Evolutionary conservation across 805 yeast genomes (phyloP).

Genomic region (Lachancea thermotolerans): DNA sequence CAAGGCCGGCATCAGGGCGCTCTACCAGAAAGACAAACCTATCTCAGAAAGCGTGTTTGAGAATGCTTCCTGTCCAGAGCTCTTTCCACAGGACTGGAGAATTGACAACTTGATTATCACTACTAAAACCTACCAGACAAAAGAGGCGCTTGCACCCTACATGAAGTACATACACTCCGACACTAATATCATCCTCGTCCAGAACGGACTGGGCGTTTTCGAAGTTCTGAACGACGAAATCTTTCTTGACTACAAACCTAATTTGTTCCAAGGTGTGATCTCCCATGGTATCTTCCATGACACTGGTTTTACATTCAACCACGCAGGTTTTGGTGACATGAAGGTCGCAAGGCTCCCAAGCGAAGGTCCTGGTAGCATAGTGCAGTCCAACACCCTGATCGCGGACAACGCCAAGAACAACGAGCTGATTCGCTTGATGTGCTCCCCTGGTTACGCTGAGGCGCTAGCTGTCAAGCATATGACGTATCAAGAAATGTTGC

Average conservation of each 20-base stretch:
- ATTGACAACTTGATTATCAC: slow-evolving; percentile 62
- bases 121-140: slow-evolving; percentile 75
- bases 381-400: slow-evolving; percentile 17
- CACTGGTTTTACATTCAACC: slow-evolving; percentile 42
- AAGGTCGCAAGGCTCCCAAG: slow-evolving; percentile 52
- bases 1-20: slow-evolving; percentile 20
- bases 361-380: slow-evolving; percentile 14
- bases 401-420: slow-evolving; percentile 15
- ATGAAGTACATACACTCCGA: slow-evolving; percentile 40
- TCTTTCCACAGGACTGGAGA: slow-evolving; percentile 13
- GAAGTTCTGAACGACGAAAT: slow-evolving; percentile 45
- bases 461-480: slow-evolving; percentile 27
- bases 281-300: slow-evolving; percentile 73
- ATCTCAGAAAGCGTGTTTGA: slow-evolving; percentile 3
- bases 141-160: slow-evolving; percentile 52
- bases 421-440: slow-evolving; percentile 26
- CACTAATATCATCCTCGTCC: slow-evolving; percentile 65
- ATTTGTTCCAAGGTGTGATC: slow-evolving; percentile 66
- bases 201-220: slow-evolving; percentile 84
- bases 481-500: slow-evolving; percentile 42
- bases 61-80: slow-evolving; percentile 19
- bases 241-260: slow-evolving; percentile 57
- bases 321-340: slow-evolving; percentile 68
- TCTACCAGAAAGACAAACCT: slow-evolving; percentile 17
- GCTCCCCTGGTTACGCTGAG: slow-evolving; percentile 18